These are phyloP conservation scores for Rhipidocladum racemiflorum DNA, from an alignment of 176 grass and related monocot genomes.

Conservation along the genomic window DNA sequence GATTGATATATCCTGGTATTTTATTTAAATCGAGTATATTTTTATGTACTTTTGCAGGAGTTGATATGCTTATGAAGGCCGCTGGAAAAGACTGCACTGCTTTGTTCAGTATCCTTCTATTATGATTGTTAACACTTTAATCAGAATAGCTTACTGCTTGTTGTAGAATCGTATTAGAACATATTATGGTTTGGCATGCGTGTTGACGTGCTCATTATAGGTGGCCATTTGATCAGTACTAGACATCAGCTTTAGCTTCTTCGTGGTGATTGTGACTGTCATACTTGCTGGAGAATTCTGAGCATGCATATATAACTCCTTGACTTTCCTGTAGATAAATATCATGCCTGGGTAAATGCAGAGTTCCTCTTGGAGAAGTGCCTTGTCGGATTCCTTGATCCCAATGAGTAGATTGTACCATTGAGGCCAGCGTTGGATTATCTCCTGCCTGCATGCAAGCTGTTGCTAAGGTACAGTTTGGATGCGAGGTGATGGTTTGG, in stretches of 20 bases:
- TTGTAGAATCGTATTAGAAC: not conserved
- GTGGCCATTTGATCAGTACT: not conserved
- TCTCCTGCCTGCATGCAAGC: not conserved
- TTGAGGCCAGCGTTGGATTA: not conserved
- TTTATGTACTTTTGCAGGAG: conserved; percentile 51
- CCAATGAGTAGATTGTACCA: conserved; percentile 35
- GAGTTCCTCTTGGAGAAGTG: conserved; percentile 94
- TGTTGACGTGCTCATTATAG: not conserved
- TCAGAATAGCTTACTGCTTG: not conserved
- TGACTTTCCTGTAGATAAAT: conserved; percentile 74
- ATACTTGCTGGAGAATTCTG: not conserved
- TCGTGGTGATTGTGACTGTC: not conserved
- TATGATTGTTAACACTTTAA: not conserved
- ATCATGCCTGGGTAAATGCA: conserved; percentile 92
- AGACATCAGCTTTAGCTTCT: not conserved
- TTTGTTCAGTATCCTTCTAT: conserved; percentile 94
- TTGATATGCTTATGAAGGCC: conserved; percentile 95
- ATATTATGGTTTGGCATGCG: conserved; percentile 1
- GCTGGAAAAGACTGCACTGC: conserved; percentile 89
- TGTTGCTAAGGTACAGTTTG: not conserved
- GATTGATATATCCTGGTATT: conserved; percentile 3
- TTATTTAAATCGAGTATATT: not conserved
- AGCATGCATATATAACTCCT: conserved; percentile 28
- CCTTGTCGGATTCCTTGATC: conserved; percentile 71
- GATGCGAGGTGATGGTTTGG: not conserved